Base-by-base conservation (phyloP, 352 stramenopile species). In the Pythium coloratum region DNA sequence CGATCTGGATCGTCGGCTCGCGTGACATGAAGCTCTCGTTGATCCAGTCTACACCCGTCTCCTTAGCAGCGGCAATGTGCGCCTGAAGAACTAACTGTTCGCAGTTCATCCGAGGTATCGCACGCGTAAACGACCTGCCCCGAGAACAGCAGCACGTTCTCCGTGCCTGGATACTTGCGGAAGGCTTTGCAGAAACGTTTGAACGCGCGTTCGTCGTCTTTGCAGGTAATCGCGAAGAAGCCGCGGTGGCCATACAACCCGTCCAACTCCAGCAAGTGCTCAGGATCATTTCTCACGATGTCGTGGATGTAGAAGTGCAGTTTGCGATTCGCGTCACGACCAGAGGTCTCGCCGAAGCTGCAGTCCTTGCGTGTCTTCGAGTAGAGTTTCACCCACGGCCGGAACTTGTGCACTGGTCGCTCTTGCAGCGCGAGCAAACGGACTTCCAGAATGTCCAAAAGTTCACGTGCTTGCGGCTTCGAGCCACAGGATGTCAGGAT, bases 1-100 rank as follows among this genome's bases (percentile, higher is more conserved):
- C 53, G 62, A 67, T 67, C 53, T 67, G 62, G 53, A 67, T 67
- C 16, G 62, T 60, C 6, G 62, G 53, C 62, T 57, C 51, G 28
- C 62, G 62, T 30, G 53, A 55, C 33, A 57, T 42, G 53, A 67
- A 57, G 18, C 62, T 67, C 42, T 67, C 62, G 10, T 61, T 10
- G 40, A 55, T 50, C 13, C 60, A 67, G 53, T 42, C 62, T 20
- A 67, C 62, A 32, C 53, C 51, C 12, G 62, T 67, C 51, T 67
- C 62, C n/a, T 62, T 28, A 16, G 51, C 56, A 38, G 62, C 33
- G 12, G 62, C 62, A 0, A 50, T 46, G 42, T 57, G 55, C 18
- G 62, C 62, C 30, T 55, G 24, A 3, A 67, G 34, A 20, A 67
- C 20, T 24, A 20, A 67, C 20, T 24, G 62, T 20, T 40, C 54